Conservation (phyloP, 2,329 filamentous ascomycete genomes). For the Sclerotinia spermophila region DNA sequence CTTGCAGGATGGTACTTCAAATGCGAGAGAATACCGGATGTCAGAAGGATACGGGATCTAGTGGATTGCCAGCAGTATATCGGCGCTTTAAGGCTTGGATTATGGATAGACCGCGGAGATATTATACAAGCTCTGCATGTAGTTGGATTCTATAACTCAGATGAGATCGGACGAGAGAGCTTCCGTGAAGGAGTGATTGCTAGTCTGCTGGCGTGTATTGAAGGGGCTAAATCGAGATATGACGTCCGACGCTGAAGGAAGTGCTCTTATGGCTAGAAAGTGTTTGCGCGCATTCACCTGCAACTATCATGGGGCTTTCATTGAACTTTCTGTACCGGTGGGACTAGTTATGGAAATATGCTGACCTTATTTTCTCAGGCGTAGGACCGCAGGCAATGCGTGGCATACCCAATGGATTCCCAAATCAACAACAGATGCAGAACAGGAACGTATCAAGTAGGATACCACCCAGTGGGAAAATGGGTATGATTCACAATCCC, state of each 20-base stretch:
- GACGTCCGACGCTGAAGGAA: neutral
- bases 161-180: neutral
- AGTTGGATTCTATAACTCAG: neutral
- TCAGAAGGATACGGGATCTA: neutral
- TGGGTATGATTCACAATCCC: conserved; percentile 47
- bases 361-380: conserved; percentile 30
- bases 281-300: conserved; percentile 1
- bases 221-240: neutral
- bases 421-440: conserved; percentile 55
- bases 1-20: neutral
- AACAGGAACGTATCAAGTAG: conserved; percentile 54
- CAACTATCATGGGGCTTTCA: neutral
- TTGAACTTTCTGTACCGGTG: neutral
- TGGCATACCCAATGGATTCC: conserved; percentile 58
- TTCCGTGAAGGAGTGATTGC: neutral
- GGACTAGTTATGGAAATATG: neutral
- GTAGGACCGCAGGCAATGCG: conserved; percentile 60
- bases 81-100: neutral
- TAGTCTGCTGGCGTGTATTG: neutral
- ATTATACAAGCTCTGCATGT: neutral
- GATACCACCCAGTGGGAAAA: conserved; percentile 62
- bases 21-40: neutral
- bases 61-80: neutral
- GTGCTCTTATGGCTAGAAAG: neutral
- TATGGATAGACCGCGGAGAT: neutral